Evolutionary conservation across 108 stramenopile genomes (phyloP), one percentile per base, ranked within the genome.

Genomic region (Nitzschia putrida): DNA sequence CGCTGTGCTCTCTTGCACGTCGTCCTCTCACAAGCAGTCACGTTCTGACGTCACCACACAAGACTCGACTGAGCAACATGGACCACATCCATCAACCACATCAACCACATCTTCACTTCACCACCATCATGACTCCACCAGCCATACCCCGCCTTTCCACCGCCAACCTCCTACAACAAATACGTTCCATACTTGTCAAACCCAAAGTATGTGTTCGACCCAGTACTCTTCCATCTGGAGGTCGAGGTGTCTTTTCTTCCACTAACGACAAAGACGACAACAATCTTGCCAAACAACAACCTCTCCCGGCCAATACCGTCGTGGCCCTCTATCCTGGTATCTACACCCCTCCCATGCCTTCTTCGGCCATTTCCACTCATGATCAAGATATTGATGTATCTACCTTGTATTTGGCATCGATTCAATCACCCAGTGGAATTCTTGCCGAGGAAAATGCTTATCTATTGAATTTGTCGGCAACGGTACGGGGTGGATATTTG

Each of bases 301-400:
- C 44, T 5, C 40, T 63, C 3, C 44, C 22, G 4, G 37, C 20
- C 0, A 8, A 43, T 24, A 37, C 37, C 4, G 67, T 68, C 7
- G 54, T 41, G 11, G 76, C 78, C 47, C 57, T 83, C 21, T 83
- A 83, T 63, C 82, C 82, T 20, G 82, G 82, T 42, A 49, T 83
- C n/a, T 83, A 72, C 39, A 76, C 82, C 25, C 82, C 82, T 0
- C 49, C 41, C 12, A 26, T 79, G 18, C 82, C 82, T 37, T 4
- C 41, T 4, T 34, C 29, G 1, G 51, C 12, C 18, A 45, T 20
- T 18, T 10, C 18, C 12, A 13, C 3, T 3, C 21, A n/a, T 49
- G 12, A 20, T 21, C 12, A 56, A 20, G 59, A 60, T 41, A 34
- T 38, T 7, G 64, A 64, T 12, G 16, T 12, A 0, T 37, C 23